Evolutionary conservation across 208 protist genomes (phyloP).

Genomic region (Acanthamoeba lugdunensis): DNA sequence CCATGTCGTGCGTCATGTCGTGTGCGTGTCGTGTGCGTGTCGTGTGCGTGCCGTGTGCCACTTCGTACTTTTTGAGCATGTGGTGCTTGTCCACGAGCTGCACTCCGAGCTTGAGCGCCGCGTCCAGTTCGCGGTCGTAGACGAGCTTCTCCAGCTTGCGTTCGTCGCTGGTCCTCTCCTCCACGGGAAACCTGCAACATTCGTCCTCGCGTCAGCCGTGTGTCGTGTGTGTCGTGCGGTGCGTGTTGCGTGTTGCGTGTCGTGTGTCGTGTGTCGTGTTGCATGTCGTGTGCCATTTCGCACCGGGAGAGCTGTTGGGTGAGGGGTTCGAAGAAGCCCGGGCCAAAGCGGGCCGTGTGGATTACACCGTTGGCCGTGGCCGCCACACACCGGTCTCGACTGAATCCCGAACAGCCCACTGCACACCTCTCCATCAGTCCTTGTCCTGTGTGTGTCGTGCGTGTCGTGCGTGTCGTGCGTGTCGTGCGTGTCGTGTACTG

Average conservation of each 20-base stretch:
- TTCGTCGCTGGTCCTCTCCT: neutral
- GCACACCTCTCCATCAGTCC: neutral
- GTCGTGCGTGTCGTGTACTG: neutral
- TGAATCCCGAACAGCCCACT: slow-evolving; percentile 33
- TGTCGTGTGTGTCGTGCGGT: neutral
- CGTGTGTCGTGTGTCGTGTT: no score
- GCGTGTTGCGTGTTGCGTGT: no score
- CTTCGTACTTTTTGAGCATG: neutral
- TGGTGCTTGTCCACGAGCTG: slow-evolving; percentile 13
- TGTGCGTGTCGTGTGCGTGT: neutral
- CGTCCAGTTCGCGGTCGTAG: slow-evolving; percentile 20
- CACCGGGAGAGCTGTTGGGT: neutral
- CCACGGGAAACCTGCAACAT: neutral
- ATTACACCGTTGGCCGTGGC: slow-evolving; percentile 3
- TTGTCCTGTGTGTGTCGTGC: no score
- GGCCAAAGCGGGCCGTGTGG: neutral
- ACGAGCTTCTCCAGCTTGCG: slow-evolving; percentile 15
- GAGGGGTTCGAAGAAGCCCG: neutral
- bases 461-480: neutral
- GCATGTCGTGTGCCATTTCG: neutral
- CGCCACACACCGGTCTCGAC: neutral
- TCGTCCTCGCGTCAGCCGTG: no score
- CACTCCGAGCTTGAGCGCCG: neutral
- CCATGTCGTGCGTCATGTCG: neutral
- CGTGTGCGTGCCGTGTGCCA: neutral